Conservation (phyloP, 352 stramenopile species). For the Thraustochytrium sp. region DNA sequence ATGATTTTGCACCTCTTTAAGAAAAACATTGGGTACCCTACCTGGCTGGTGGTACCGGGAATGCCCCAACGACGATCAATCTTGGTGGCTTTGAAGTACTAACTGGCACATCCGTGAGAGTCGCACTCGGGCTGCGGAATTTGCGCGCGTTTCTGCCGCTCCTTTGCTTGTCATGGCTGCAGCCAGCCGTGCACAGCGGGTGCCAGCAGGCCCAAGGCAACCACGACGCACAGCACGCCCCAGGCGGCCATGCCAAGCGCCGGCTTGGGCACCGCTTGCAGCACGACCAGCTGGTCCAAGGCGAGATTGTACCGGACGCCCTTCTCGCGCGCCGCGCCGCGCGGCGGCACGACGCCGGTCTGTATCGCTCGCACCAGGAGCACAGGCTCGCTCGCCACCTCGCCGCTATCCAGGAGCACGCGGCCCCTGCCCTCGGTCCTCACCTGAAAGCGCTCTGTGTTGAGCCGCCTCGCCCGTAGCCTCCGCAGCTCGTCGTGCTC, state of each 20-base stretch:
- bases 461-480: neutral
- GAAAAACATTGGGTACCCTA: too few species aligned
- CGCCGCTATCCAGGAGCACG: neutral
- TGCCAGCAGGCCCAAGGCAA: neutral
- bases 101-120: too few species aligned
- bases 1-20: too few species aligned
- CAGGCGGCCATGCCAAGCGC: slow-evolving; percentile 12
- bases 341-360: neutral
- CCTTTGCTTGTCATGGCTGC: neutral
- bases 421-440: neutral
- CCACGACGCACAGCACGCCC: neutral
- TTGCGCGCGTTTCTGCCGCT: neutral
- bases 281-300: neutral
- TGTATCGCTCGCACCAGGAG: neutral
- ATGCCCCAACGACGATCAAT: too few species aligned
- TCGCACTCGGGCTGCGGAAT: neutral
- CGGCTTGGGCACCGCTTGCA: neutral
- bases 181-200: neutral
- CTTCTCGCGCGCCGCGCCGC: neutral
- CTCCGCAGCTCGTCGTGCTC: slow-evolving; percentile 63
- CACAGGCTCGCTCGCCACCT: neutral
- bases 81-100: too few species aligned
- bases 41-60: too few species aligned
- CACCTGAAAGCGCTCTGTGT: slow-evolving; percentile 22
- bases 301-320: neutral